phyloP scores from a whole-genome alignment of 2,329 filamentous ascomycete species.

The Periconia sp. region DNA sequence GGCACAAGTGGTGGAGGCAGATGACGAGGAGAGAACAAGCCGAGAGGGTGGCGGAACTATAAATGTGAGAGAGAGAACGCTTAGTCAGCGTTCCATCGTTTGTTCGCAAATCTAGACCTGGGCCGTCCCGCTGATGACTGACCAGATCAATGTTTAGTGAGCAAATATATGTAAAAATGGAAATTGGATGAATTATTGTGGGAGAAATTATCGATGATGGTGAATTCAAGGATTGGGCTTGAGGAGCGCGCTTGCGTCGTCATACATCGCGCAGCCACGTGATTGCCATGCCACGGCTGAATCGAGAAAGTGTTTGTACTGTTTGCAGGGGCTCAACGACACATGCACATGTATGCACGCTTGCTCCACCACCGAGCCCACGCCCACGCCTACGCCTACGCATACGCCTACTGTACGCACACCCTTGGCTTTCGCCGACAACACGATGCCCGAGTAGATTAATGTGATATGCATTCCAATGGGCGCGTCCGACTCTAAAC shows the following conservation, averaged over 20 bases:
- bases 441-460: slow-evolving; percentile 9
- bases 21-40: not conserved
- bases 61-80: too few relatives aligned
- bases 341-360: not conserved
- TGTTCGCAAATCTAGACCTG: too few relatives aligned
- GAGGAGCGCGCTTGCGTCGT: not conserved
- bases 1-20: not conserved
- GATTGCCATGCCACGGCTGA: not conserved
- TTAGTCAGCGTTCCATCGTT: not conserved
- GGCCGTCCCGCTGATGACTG: too few relatives aligned
- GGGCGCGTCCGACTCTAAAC: slow-evolving; percentile 98
- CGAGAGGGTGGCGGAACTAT: not conserved
- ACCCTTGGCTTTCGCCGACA: too few relatives aligned
- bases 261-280: slow-evolving; percentile 21
- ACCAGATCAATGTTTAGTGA: too few relatives aligned
- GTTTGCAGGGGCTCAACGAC: slow-evolving; percentile 13
- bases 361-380: not conserved
- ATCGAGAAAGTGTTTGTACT: slow-evolving; percentile 11
- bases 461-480: slow-evolving; percentile 56
- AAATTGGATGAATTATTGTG: too few relatives aligned
- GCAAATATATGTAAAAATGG: too few relatives aligned
- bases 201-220: too few relatives aligned
- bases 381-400: not conserved
- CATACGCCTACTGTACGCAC: not conserved
- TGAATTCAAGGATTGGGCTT: too few relatives aligned